These are phyloP conservation scores for Astragalus membranaceus DNA, from an alignment of 306 rosid species.

Conservation along the genomic window DNA sequence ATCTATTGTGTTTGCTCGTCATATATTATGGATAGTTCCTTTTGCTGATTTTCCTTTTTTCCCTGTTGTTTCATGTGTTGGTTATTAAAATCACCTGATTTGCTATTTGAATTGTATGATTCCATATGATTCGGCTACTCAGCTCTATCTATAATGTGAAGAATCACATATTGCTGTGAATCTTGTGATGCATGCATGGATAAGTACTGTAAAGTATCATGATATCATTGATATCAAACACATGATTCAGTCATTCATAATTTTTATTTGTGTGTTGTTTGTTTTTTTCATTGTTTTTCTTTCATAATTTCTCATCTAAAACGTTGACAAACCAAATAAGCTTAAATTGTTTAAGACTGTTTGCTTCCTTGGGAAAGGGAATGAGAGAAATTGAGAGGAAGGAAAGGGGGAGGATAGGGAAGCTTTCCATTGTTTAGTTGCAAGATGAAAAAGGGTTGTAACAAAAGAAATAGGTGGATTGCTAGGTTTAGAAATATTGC, in stretches of 20 bases:
- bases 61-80: neutral
- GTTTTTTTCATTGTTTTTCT: neutral
- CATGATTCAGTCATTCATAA: neutral
- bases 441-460: neutral
- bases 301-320: neutral
- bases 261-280: neutral
- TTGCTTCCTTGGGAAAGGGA: no score
- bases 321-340: no score
- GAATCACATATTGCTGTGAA: neutral
- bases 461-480: neutral
- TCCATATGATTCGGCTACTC: neutral
- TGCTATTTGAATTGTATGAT: neutral
- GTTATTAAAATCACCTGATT: neutral
- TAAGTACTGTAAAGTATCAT: neutral
- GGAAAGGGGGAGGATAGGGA: no score
- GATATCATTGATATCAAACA: neutral
- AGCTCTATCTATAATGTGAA: neutral
- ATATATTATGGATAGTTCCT: neutral
- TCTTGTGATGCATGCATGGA: neutral
- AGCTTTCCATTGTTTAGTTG: neutral
- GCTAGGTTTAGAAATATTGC: no score
- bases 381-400: no score
- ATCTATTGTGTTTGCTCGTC: neutral
- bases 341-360: no score
- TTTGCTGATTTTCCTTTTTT: slow-evolving; percentile 13